Percentiles rank a stretch among this genome's conserved stretches.
These are phyloP conservation scores for Suillus alpinus DNA, from an alignment of 768 basidiomycete genomes.

Conservation along the genomic window DNA sequence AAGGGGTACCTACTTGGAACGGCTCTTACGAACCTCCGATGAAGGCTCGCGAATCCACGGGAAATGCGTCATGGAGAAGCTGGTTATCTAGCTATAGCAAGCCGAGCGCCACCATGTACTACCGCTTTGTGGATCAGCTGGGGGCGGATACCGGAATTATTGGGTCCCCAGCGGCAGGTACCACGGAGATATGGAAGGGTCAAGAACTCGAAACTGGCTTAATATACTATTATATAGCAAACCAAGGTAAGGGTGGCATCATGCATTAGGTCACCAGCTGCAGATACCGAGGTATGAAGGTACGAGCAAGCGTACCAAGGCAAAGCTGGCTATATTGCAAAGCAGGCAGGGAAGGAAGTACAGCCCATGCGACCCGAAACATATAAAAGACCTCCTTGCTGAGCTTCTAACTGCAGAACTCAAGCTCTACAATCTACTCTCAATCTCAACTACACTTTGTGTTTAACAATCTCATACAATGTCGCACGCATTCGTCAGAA, in stretches of 20 bases:
- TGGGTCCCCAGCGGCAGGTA: background rate
- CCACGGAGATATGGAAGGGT: background rate
- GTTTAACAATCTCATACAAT: background rate
- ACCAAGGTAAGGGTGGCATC: background rate
- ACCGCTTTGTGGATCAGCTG: background rate
- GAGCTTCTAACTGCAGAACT: background rate
- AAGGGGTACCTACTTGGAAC: too few relatives aligned
- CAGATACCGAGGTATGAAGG: background rate
- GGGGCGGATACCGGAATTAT: background rate
- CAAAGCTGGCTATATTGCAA: background rate
- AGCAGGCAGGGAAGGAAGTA: background rate
- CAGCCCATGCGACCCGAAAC: background rate
- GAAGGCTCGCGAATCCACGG: background rate
- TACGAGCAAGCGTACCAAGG: background rate
- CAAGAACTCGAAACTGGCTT: background rate
- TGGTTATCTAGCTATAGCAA: background rate
- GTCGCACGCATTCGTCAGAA: background rate
- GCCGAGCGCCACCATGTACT: background rate
- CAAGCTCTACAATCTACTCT: background rate
- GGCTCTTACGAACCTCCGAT: background rate
- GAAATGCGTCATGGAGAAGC: background rate
- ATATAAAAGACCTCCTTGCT: background rate
- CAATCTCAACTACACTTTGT: background rate
- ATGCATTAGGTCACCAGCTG: background rate
- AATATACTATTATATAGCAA: background rate